These are phyloP conservation scores for Lentinus brumalis DNA, from an alignment of 768 basidiomycete species.

Conservation along the genomic window DNA sequence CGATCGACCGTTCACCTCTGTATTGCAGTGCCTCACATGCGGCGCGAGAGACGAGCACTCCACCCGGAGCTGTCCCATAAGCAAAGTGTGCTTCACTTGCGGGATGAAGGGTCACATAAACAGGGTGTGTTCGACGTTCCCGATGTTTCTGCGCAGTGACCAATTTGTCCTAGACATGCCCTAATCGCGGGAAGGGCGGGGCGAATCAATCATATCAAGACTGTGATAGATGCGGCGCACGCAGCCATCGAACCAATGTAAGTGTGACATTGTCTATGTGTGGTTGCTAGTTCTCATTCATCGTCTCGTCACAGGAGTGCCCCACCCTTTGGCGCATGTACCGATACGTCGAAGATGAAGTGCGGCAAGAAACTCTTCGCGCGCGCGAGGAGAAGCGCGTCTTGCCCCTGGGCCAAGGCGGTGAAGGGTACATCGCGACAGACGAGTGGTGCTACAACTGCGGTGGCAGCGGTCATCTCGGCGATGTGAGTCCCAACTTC, in stretches of 20 bases:
- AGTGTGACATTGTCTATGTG: conserved; percentile 23
- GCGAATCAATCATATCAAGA: conserved; percentile 39
- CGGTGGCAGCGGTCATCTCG: conserved; percentile 70
- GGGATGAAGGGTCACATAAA: conserved; percentile 86
- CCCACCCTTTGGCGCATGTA: conserved; percentile 83
- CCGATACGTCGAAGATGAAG: conserved; percentile 62
- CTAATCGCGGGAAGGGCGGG: conserved; percentile 51
- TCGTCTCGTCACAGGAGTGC: conserved; percentile 59
- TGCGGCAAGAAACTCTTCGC: conserved; percentile 45
- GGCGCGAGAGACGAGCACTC: conserved; percentile 79
- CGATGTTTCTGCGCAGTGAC: background rate
- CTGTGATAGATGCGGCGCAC: conserved; percentile 72
- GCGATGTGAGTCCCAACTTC: conserved; percentile 50
- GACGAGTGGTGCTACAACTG: conserved; percentile 88
- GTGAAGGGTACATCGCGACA: conserved; percentile 74
- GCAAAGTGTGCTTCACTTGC: conserved; percentile 78
- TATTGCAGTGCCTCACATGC: conserved; percentile 71
- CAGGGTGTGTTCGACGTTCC: conserved; percentile 43
- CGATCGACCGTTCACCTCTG: background rate
- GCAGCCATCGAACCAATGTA: conserved; percentile 65
- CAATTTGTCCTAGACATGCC: conserved; percentile 55
- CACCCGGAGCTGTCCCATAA: conserved; percentile 77
- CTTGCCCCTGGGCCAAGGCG: conserved; percentile 62
- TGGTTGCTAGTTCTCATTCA: background rate
- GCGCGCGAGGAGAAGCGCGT: conserved; percentile 52